phyloP scores from a whole-genome alignment of 225 moss, liverwort and hornwort species.

The Sphagnum contortum region DNA sequence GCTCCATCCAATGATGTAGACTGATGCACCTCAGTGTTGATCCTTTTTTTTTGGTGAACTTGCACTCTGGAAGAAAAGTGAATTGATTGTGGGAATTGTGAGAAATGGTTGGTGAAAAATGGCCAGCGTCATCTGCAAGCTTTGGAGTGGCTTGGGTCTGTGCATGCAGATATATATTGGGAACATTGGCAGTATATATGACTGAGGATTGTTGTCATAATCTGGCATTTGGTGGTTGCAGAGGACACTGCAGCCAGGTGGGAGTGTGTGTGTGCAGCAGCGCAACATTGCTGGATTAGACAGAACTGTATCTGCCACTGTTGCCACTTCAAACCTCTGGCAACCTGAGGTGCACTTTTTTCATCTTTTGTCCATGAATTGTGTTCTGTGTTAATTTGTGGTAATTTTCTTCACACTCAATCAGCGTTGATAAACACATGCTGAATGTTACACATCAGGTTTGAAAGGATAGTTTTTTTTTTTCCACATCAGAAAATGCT shows the following conservation, averaged over 20 bases:
- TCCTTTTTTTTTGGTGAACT: neutral
- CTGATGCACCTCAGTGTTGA: neutral
- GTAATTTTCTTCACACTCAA: too few relatives aligned
- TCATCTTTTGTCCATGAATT: too few relatives aligned
- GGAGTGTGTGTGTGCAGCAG: slow-evolving; percentile 38
- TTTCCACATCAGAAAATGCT: too few relatives aligned
- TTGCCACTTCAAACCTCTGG: slow-evolving; percentile 36
- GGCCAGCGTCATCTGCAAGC: too few relatives aligned
- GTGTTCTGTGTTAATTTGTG: neutral
- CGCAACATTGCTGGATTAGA: slow-evolving; percentile 45
- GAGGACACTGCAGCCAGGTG: slow-evolving; percentile 56
- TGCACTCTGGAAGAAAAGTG: neutral
- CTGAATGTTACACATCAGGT: too few relatives aligned
- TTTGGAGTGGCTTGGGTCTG: too few relatives aligned
- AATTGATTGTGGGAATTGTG: neutral
- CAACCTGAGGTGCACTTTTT: slow-evolving; percentile 28
- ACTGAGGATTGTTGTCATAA: too few relatives aligned
- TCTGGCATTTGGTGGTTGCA: slow-evolving; percentile 12
- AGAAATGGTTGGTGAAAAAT: too few relatives aligned
- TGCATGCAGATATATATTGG: too few relatives aligned
- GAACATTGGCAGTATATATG: too few relatives aligned
- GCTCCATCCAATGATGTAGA: neutral
- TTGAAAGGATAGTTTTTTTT: too few relatives aligned
- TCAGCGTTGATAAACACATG: too few relatives aligned
- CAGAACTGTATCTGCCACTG: slow-evolving; percentile 30